These are phyloP conservation scores for Aspergillus carbonarius DNA, from an alignment of 2,329 filamentous ascomycete genomes.

Conservation along the genomic window DNA sequence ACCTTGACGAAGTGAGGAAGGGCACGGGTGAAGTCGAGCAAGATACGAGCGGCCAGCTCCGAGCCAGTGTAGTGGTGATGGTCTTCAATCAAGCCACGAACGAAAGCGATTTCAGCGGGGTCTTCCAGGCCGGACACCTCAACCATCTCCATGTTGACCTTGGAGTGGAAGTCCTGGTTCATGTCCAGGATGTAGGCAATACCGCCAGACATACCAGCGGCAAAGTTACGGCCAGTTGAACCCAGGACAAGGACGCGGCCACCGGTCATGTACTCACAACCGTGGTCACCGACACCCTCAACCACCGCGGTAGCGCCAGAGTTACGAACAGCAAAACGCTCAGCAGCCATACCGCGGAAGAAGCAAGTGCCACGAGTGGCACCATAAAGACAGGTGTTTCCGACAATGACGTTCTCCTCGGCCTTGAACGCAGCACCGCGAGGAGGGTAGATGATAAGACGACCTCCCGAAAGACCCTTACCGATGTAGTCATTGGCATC, in stretches of 20 bases:
- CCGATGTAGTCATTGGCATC: conserved; percentile 97
- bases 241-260: conserved; percentile 86
- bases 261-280: conserved; percentile 98
- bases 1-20: conserved; percentile 91
- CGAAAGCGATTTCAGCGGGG: conserved; percentile 81
- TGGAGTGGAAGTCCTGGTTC: conserved; percentile 82
- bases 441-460: conserved; percentile 89
- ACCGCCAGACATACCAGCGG: conserved; percentile 96
- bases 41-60: conserved; percentile 85
- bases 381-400: conserved; percentile 93
- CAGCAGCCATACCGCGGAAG: conserved; percentile 95
- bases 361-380: conserved; percentile 88
- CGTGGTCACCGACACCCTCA: conserved; percentile 93
- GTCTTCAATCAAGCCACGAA: conserved; percentile 90
- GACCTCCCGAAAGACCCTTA: conserved; percentile 90
- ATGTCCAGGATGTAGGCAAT: conserved; percentile 94
- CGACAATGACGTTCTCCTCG: conserved; percentile 91
- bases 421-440: conserved; percentile 89
- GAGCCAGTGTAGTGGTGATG: conserved; percentile 98
- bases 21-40: conserved; percentile 93
- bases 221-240: conserved; percentile 91
- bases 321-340: conserved; percentile 95
- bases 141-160: conserved; percentile 98
- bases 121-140: conserved; percentile 83
- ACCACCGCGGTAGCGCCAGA: conserved; percentile 95